These are phyloP conservation scores for Hypoxylon sp. DNA, from an alignment of 2,329 filamentous ascomycete genomes.

Conservation along the genomic window DNA sequence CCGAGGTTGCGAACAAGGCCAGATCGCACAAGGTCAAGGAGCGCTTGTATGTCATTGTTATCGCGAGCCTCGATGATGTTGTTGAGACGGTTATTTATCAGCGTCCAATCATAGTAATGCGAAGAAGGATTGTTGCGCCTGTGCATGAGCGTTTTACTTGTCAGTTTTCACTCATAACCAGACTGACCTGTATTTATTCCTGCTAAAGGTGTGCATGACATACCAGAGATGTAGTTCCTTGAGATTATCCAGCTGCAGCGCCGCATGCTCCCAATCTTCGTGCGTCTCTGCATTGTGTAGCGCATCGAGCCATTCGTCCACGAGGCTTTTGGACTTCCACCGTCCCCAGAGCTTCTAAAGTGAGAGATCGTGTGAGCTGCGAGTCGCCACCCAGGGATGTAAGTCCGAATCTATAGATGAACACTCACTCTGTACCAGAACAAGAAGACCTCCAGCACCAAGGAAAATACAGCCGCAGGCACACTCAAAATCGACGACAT, in stretches of 20 bases:
- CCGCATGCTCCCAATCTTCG: conserved; percentile 90
- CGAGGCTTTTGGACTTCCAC: conserved; percentile 75
- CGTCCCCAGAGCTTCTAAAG: conserved; percentile 76
- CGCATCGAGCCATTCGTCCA: conserved; percentile 75
- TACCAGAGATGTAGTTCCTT: conserved; percentile 87
- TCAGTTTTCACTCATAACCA: conserved; percentile 25
- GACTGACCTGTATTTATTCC: background rate
- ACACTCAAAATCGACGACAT: conserved; percentile 53
- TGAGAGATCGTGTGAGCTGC: conserved; percentile 38
- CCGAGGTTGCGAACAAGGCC: conserved; percentile 88
- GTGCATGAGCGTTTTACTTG: conserved; percentile 1
- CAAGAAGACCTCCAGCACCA: conserved; percentile 72
- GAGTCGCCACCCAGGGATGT: conserved; percentile 17
- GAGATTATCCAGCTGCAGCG: conserved; percentile 84
- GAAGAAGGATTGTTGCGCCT: conserved; percentile 88
- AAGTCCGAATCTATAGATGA: background rate
- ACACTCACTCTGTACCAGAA: conserved; percentile 73
- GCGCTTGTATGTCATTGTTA: conserved; percentile 78
- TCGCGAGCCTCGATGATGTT: conserved; percentile 79
- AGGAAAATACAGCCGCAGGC: conserved; percentile 66
- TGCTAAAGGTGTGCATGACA: conserved; percentile 29
- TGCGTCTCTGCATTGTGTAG: conserved; percentile 78
- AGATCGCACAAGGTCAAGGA: conserved; percentile 85
- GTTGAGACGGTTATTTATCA: conserved; percentile 83
- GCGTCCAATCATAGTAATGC: conserved; percentile 86